phyloP scores from a whole-genome alignment of 495 filamentous ascomycete genomes.

The Xylaria scruposa region DNA sequence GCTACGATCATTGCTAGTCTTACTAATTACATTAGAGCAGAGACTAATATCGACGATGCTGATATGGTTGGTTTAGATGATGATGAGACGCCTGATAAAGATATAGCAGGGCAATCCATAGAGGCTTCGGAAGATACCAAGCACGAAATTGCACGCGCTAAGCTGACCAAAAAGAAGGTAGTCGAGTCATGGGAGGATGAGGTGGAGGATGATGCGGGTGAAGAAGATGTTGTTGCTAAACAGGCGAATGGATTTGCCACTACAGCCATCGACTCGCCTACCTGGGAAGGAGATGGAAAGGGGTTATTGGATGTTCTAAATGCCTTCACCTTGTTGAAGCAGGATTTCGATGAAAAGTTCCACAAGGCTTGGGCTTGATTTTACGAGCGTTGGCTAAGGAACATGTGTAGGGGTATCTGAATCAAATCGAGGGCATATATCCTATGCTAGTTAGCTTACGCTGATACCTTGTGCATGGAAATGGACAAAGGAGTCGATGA shows the following conservation, averaged over 20 bases:
- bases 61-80: constrained; percentile 51
- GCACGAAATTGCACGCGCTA: background rate
- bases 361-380: constrained; percentile 59
- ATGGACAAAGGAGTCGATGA: background rate
- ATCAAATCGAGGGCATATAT: background rate
- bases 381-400: background rate
- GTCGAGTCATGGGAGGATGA: constrained; percentile 42
- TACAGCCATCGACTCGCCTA: background rate
- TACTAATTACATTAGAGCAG: constrained; percentile 51
- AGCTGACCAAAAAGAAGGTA: constrained; percentile 28
- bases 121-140: background rate
- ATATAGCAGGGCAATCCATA: background rate
- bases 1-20: constrained; percentile 68
- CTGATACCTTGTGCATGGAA: background rate
- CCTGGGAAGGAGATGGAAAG: constrained; percentile 43
- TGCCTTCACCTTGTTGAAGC: constrained; percentile 61
- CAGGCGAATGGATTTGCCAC: constrained; percentile 12
- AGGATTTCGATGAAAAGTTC: constrained; percentile 72
- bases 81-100: constrained; percentile 32
- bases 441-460: background rate
- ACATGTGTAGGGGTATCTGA: background rate
- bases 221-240: constrained; percentile 24
- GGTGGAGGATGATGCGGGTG: constrained; percentile 27
- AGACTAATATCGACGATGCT: constrained; percentile 49
- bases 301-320: constrained; percentile 63